Base-by-base conservation (phyloP, 2,329 filamentous ascomycete species). In the Helotiales sp. region DNA sequence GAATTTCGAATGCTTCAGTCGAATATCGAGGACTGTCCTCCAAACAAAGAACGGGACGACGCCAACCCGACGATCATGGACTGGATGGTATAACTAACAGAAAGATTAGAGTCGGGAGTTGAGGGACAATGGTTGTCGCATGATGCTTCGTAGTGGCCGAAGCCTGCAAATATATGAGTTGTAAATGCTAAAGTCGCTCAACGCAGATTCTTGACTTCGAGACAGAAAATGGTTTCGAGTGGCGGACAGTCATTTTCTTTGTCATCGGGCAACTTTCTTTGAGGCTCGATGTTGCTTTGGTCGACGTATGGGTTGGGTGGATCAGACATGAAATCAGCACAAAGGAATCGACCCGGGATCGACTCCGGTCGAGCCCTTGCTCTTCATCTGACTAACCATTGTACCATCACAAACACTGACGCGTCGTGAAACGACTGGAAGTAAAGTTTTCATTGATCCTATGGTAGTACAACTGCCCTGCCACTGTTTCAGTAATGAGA, bases 381-480 rank as follows among this genome's bases (percentile, higher is more conserved):
- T 19, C 15, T 15, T 44, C 40, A 10, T 27, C 40, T 44, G 22
- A 27, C 40, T 44, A 5, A 15, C 24, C 22, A 25, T 27, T 25
- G 19, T 44, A 6, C 9, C 15, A n/a, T 12, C 22, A 27, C 22
- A 25, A 22, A 17, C 36, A 19, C 24, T 44, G 22, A 44, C 22
- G 25, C 5, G 5, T 15, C 10, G 27, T 9, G 22, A 44, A 44
- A 25, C 40, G 40, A 44, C 40, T 44, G 22, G 40, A 44, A 44
- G 40, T 44, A 27, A 44, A 44, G 5, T 13, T 51, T 58, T 38
- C 30, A 52, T 46, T 58, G 48, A 27, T 24, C 56, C 33, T 42
- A 27, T 63, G 44, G 42, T 63, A 58, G 40, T 63, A 63, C 61
- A 63, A 52, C 54, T 42, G 34, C 50, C 55, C 24, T 24, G 40